Base-by-base conservation (phyloP, 441 rosid genomes). In the Erodium trifolium region DNA sequence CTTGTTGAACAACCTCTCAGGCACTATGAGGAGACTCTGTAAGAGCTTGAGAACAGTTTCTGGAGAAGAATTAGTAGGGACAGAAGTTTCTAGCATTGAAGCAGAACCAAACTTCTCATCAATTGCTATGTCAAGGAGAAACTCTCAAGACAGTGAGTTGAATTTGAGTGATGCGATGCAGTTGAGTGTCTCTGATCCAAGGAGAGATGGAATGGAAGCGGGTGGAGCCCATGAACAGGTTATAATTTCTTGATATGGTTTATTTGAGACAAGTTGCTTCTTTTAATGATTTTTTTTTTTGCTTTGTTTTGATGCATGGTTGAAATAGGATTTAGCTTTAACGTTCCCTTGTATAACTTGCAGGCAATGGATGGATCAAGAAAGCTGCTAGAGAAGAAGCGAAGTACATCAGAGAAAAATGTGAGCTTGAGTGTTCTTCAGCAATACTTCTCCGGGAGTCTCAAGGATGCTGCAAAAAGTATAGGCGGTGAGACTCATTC, bases 391-490 rank as follows among this genome's bases (percentile, higher is more conserved):
- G 91, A 87, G 80, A 93, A 87, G 75, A 85, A 85, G 82, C 84
- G 78, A 80, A 88, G 78, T 77, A 85, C 88, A 55, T 80, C 91
- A 13, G 97, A 89, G 84, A 93, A 91, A 83, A 86, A 80, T 75
- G 97, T 91, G 82, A 93, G 91, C 84, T 75, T 93, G 77, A 73
- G 84, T 65, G 88, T 89, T 75, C 99, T 93, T 65, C 95, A 87
- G 82, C 95, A 88, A 73, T 84, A 93, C 75, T 93, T 91, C 78
- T 83, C 95, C 17, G 97, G 97, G 75, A 93, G 97, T 81, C 84
- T 93, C 65, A 93, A 93, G 79, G 95, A 89, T 83, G 99, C 27
- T 23, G 27, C 27, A 23, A 23, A 23, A 23, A 23, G 27, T 23
- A 23, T 23, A 0, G 27, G 27, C 99, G 72, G 96, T 97, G 77